These are phyloP conservation scores for Scedosporium dehoogii DNA, from an alignment of 2,329 filamentous ascomycete genomes.

Conservation along the genomic window DNA sequence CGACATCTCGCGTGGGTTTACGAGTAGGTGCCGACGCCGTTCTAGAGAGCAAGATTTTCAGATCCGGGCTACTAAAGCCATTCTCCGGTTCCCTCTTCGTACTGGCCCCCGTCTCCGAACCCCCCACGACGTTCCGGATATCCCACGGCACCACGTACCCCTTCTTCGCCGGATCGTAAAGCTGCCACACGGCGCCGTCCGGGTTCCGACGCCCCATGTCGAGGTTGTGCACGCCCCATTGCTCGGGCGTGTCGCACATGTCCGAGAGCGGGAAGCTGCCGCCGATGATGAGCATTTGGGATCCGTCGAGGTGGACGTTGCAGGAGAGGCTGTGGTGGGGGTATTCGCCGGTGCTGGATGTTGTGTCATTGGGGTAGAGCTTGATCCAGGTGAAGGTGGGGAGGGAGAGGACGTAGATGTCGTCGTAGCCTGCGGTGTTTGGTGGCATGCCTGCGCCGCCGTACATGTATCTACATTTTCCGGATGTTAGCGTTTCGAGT, in stretches of 20 bases:
- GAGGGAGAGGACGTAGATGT: conserved; percentile 51
- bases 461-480: conserved; percentile 44
- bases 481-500: background rate
- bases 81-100: conserved; percentile 37
- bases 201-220: conserved; percentile 41
- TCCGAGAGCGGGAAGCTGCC: conserved; percentile 42
- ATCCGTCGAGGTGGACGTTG: conserved; percentile 40
- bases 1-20: conserved; percentile 37
- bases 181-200: conserved; percentile 37
- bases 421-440: conserved; percentile 41
- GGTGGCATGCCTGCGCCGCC: conserved; percentile 43
- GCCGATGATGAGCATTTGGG: conserved; percentile 55
- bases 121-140: conserved; percentile 40
- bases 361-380: conserved; percentile 31
- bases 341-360: conserved; percentile 24
- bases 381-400: conserved; percentile 57
- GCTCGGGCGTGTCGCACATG: conserved; percentile 40
- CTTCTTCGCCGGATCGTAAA: conserved; percentile 38
- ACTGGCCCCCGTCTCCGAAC: conserved; percentile 39
- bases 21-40: conserved; percentile 34
- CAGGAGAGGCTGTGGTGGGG: conserved; percentile 48
- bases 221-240: conserved; percentile 46
- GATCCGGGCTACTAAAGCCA: conserved; percentile 40
- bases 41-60: conserved; percentile 43
- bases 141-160: conserved; percentile 43